Evolutionary conservation across 2,329 filamentous ascomycete genomes (phyloP), one percentile per base, ranked within the genome.

Genomic region (Rachicladosporium sp.): DNA sequence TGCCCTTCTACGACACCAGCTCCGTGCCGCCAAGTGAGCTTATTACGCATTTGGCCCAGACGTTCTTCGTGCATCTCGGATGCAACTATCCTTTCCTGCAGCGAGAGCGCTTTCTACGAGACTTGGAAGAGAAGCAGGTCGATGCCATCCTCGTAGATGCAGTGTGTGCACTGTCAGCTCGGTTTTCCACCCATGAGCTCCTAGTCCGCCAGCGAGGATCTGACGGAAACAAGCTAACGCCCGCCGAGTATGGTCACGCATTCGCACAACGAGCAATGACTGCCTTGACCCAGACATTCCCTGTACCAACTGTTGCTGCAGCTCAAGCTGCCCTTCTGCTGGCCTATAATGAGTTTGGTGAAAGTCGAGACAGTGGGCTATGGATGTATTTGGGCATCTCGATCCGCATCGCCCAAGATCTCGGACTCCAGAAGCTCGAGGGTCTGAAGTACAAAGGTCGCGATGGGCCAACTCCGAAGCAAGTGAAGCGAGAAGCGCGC

Each of bases 301-400:
- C 83, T 1, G 91, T 82, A 45, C 86, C 86, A 0, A 86, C 80
- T 2, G 78, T 93, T 1, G 81, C 82, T 19, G 85, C 84, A 7
- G 83, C 91, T 0, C 87, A 93, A 51, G 84, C 86, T 1, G 87
- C 81, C 35, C 62, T 93, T 9, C 65, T 94, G 21, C 74, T 94
- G 62, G 86, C 85, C 0, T 93, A 93, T 53, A 85, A 93, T 49
- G 81, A 88, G 33, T 93, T 94, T 50, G 87, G 86, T 1, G 82
- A 83, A 8, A 84, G 85, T 48, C 83, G 88, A 50, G 87, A 93
- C 53, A 93, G 85, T 56, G 84, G 85, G 0, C 61, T 94, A 5
- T 94, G 87, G 86, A 93, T 93, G 85, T 93, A 93, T 54, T 68
- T 93, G 1, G 87, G 86, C 0, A 79, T 89, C 37, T 80, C 86